Conservation (phyloP, 2,329 filamentous ascomycete species). For the Chaetomiaceae sp. region DNA sequence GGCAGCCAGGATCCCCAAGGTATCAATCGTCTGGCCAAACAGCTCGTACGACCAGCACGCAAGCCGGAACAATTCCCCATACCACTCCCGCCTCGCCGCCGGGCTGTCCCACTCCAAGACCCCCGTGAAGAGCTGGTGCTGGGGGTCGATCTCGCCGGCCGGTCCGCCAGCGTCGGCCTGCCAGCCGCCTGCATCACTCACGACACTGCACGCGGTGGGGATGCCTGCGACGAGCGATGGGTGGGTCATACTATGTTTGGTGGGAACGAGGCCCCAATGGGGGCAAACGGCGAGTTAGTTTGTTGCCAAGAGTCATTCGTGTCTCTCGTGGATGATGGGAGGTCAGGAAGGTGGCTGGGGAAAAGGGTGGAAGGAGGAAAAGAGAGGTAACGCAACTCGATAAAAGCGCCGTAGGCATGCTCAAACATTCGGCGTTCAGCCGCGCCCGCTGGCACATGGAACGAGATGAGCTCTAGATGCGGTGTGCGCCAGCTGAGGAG, state of each 20-base stretch:
- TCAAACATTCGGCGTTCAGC: slow-evolving; percentile 1
- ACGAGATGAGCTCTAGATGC: slow-evolving; percentile 2
- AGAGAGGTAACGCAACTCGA: background rate
- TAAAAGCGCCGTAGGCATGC: slow-evolving; percentile 3
- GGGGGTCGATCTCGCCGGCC: background rate
- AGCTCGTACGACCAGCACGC: slow-evolving; percentile 6
- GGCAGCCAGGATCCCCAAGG: slow-evolving; percentile 3
- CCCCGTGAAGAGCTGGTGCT: slow-evolving; percentile 5
- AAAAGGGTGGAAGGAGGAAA: background rate
- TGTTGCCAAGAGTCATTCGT: background rate
- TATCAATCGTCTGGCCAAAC: slow-evolving; percentile 5
- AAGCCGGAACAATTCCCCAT: slow-evolving; percentile 5
- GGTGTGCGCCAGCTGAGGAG: background rate
- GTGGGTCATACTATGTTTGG: slow-evolving; percentile 2
- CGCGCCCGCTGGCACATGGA: background rate
- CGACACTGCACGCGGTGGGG: slow-evolving; percentile 1
- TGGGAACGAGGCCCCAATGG: no score
- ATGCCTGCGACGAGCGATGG: background rate
- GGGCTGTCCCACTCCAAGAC: slow-evolving; percentile 3
- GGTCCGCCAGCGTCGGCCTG: background rate
- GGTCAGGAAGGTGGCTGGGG: no score
- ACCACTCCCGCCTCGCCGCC: slow-evolving; percentile 7
- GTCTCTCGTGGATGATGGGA: no score
- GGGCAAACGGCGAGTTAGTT: background rate
- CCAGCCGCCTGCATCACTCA: background rate